These are phyloP conservation scores for Durio zibethinus DNA, from an alignment of 345 rosid species.

Conservation along the genomic window DNA sequence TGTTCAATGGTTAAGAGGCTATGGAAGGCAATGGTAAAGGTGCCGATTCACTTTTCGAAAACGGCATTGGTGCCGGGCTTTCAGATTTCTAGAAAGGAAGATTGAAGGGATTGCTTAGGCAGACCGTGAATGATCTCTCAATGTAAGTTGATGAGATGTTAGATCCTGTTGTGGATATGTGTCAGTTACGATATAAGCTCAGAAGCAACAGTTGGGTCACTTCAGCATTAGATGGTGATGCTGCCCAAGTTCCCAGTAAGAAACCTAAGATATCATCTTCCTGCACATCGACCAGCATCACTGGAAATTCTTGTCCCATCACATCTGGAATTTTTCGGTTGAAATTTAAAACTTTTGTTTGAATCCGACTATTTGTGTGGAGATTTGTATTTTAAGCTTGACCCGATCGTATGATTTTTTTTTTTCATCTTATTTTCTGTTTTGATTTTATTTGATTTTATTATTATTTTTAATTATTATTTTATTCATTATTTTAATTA, in stretches of 20 bases:
- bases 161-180: conserved; percentile 41
- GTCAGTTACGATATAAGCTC: conserved; percentile 25
- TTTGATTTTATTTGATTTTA: no score
- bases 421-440: no score
- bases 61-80: conserved; percentile 36
- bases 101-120: conserved; percentile 45
- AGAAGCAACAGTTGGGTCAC: conserved; percentile 22
- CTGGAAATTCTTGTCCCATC: conserved; percentile 16
- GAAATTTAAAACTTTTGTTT: no score
- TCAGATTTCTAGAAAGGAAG: conserved; percentile 41
- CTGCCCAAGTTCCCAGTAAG: conserved; percentile 19
- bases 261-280: conserved; percentile 32
- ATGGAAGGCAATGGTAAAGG: neutral
- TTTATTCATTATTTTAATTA: no score
- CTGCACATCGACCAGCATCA: conserved; percentile 19
- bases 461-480: no score
- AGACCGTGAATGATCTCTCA: conserved; percentile 36
- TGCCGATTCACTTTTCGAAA: conserved; percentile 20
- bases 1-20: conserved; percentile 7
- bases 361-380: no score
- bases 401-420: no score
- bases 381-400: no score
- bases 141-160: conserved; percentile 56
- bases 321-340: no score
- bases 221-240: conserved; percentile 17